Conservation (phyloP, 2,329 filamentous ascomycete genomes). For the Colletotrichum graminicola region DNA sequence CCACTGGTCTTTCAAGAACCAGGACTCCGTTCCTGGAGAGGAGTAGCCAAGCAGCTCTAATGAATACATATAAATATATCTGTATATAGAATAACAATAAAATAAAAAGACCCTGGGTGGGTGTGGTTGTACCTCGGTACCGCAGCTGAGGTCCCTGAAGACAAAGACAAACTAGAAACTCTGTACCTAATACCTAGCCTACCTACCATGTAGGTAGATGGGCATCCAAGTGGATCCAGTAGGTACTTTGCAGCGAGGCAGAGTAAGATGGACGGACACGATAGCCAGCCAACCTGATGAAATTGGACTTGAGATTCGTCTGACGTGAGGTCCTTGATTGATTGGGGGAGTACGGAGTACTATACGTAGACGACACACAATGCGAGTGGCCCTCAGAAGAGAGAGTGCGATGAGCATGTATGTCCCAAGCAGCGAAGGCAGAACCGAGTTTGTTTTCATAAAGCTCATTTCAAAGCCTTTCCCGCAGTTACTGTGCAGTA, state of each 20-base stretch:
- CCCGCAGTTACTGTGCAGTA: neutral
- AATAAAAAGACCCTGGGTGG: conserved; percentile 32
- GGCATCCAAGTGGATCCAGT: conserved; percentile 1
- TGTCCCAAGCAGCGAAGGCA: neutral
- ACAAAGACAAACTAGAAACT: neutral
- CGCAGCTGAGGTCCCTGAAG: conserved; percentile 8
- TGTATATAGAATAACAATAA: neutral
- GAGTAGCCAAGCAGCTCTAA: conserved; percentile 7
- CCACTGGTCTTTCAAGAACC: neutral
- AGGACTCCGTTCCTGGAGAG: conserved; percentile 9
- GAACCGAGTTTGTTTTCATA: neutral
- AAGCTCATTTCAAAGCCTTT: neutral
- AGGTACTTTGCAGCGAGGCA: conserved; percentile 13
- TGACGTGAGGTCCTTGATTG: too few species aligned
- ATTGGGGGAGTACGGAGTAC: neutral
- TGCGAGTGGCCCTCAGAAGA: neutral
- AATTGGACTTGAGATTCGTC: neutral
- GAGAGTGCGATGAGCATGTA: neutral
- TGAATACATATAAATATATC: too few species aligned
- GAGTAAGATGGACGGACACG: neutral
- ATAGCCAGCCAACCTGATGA: neutral
- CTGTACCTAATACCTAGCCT: neutral
- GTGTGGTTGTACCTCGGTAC: neutral
- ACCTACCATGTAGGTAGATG: too few species aligned
- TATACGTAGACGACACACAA: neutral